Evolutionary conservation across 768 basidiomycete genomes (phyloP), one percentile per base, ranked within the genome.

Genomic region (Lactifluus subvellereus): DNA sequence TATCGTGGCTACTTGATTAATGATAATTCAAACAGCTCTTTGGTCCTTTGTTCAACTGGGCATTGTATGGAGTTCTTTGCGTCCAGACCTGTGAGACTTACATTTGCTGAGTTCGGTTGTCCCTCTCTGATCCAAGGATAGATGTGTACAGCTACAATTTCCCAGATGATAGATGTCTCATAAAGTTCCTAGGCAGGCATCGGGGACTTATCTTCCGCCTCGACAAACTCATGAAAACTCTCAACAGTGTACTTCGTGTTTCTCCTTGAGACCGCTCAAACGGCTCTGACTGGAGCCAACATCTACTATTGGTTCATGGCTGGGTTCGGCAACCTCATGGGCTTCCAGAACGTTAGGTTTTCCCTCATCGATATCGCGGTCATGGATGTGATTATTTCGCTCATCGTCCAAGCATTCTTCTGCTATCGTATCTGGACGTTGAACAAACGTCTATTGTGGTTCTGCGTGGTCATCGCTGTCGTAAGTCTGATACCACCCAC

Each of bases 261-360:
- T 22, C 58, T 64, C 38, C 6, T 52, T 11, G 60, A 61, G 53
- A 55, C 59, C 8, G 52, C 2, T 4, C 62, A 64, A 42, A 64
- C 62, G 1, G 59, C 54, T 10, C 54, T 64, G 16, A 64, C 52
- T 11, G 62, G 59, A 2, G 45, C 27, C 2, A 59, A 64, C 14
- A 22, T 61, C 53, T 64, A 62, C 35, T 56, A 64, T 49, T 64
- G 63, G 62, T 64, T 64, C 51, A 53, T 59, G 11, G 58, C 3
- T 14, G 58, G 62, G 14, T 64, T 60, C 35, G 59, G 52, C 37
- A 43, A 60, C 38, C 2, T 54, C 2, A 27, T 37, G 2, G 27
- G 51, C 32, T 51, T 64, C 50, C 37, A 10, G n/a, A 42, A 60
- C 18, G 38, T 53, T 14, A 16, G 30, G 16, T 42, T 60, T 35